Base-by-base conservation (phyloP, 495 filamentous ascomycete species). In the Podospora didyma region DNA sequence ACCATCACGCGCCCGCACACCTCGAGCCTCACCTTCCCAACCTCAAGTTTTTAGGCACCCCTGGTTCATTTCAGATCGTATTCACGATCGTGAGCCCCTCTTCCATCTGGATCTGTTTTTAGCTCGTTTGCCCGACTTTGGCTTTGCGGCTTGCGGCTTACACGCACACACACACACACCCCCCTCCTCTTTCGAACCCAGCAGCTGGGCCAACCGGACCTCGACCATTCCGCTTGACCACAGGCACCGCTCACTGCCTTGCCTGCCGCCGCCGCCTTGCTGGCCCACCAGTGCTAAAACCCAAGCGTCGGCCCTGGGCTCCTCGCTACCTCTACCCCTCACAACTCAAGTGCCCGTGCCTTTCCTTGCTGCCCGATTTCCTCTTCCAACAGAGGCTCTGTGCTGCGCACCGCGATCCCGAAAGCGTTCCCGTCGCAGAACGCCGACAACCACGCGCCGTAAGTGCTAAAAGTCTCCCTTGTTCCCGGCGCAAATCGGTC, bases 91-190 rank as follows among this genome's bases (percentile, higher is more conserved):
- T 31, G 53, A 7, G n/a, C 49, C 51, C 20, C 37, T 21, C 41
- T n/a, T n/a, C n/a, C 35, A 16, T 52, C 45, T 56, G 21, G 50
- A 35, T 65, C 63, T 65, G 63, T 63, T 63, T 65, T 63, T 65
- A 65, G 60, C 59, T 58, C 53, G 22, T 42, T 46, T 60, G 53
- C 46, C 46, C 48, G 50, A 48, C 57, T 46, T 31, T 60, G 49
- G 51, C 57, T 46, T 31, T 60, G 49, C 57, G 54, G 62, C 54
- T 60, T 42, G 39, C n/a, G 39, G 39, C 39, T 42, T 42, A 14
- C 39, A 42, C 1, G 9, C 26, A 9, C 26, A n/a, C n/a, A n/a
- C n/a, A n/a, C n/a, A n/a, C n/a, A n/a, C n/a, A n/a, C 26, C 26
- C 26, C 9, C 26, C 26, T 9, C 3, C 26, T 31, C 26, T 31